Percentiles rank a stretch among this genome's conserved stretches.
Evolutionary conservation across 768 basidiomycete genomes (phyloP).

Genomic region (Boletellus ananas): DNA sequence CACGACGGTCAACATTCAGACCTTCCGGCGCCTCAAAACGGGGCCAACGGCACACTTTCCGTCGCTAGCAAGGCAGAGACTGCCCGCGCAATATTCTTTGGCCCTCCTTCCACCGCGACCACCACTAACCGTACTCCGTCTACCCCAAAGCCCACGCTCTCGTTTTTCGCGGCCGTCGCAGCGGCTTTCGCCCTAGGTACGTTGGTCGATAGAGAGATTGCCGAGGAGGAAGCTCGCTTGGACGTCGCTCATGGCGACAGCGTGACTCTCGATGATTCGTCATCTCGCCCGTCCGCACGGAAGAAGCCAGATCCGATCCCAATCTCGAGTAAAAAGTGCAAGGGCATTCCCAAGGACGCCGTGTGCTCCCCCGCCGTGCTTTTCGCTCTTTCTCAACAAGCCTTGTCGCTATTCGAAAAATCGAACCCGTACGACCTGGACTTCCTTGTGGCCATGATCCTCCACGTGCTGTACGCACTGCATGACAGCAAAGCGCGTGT

Average conservation of each 20-base stretch:
- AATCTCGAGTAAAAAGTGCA: constrained; percentile 21
- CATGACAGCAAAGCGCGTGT: constrained; percentile 48
- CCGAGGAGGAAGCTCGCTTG: constrained; percentile 26
- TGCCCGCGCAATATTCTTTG: constrained; percentile 33
- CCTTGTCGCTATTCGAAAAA: constrained; percentile 42
- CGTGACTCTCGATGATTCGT: constrained; percentile 20
- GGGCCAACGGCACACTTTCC: constrained; percentile 21
- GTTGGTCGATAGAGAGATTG: constrained; percentile 31
- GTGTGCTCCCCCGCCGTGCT: constrained; percentile 36
- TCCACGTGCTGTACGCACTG: constrained; percentile 52
- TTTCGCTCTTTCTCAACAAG: constrained; percentile 47
- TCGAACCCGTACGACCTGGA: constrained; percentile 49
- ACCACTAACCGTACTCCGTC: constrained; percentile 8
- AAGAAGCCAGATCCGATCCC: constrained; percentile 21
- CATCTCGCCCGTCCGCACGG: constrained; percentile 18
- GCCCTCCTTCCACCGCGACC: constrained; percentile 8
- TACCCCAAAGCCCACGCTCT: constrained; percentile 22
- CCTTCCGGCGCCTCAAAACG: constrained; percentile 27
- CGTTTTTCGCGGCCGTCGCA: constrained; percentile 57
- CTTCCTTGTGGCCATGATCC: constrained; percentile 53
- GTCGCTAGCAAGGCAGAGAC: constrained; percentile 22
- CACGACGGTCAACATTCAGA: constrained; percentile 12
- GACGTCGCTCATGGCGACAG: constrained; percentile 19
- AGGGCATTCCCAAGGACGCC: constrained; percentile 28
- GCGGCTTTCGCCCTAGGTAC: constrained; percentile 61